Base-by-base conservation (phyloP, 352 stramenopile genomes). In the Pythium dissotocum region DNA sequence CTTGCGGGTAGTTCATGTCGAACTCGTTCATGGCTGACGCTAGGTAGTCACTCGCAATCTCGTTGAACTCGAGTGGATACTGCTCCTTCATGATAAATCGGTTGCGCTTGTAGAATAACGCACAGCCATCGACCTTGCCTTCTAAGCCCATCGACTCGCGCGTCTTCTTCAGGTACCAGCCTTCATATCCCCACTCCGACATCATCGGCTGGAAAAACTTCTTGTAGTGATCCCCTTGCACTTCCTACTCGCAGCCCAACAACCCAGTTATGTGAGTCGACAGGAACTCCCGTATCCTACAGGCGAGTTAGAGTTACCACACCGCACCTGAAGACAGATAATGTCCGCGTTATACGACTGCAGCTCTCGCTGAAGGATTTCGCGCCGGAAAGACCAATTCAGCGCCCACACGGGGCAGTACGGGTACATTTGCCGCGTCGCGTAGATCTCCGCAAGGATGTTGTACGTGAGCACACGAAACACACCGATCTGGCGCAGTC, bases 201-300 rank as follows among this genome's bases (percentile, higher is more conserved):
- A 99, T 97, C 70, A 98, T 86, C 24, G 94, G 94, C 60, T 98
- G 91, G 62, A 99, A 90, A 77, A 98, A 97, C 63, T 88, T 94
- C 71, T 99, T 98, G 77, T 99, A 99, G 67, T 99, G 95, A 70
- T 99, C 97, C 4, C 94, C 94, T 88, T 99, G 97, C 7, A 99
- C 95, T 78, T 99, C 98, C 80, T 99, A 91, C 58, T 30, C 38
- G n/a, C 16, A 4, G 5, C 42, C 44, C 35, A 54, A 1, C 26
- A 35, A 42, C 2, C 40, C 26, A 32, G 12, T 51, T 44, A 26
- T 7, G 55, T 24, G 6, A 21, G 54, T n/a, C 35, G n/a, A 24
- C 21, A 24, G 58, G 6, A 14, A 18, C 9, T 2, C 40, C 32
- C 38, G 4, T 48, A 30, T 35, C 33, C 21, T 24, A 40, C 24